Evolutionary conservation across 1,284 basidiomycete genomes (phyloP).

Genomic region (Trichosporon inkin): DNA sequence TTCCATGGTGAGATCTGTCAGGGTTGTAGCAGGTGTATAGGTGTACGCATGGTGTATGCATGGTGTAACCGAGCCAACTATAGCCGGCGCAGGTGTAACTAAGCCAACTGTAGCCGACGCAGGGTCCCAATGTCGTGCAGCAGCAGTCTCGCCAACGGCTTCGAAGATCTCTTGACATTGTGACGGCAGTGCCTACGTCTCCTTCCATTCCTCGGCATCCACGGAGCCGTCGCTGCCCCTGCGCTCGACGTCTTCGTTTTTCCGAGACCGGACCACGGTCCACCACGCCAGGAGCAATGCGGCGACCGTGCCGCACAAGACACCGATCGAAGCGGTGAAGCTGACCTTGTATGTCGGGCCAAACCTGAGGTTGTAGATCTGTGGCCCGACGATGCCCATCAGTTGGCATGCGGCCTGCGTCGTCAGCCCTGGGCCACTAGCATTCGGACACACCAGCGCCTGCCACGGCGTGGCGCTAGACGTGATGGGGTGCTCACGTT

Average conservation of each 20-base stretch:
- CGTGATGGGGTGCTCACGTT: too few relatives aligned
- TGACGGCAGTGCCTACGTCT: too few relatives aligned
- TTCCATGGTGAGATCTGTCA: too few relatives aligned
- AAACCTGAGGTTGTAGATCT: conserved; percentile 16
- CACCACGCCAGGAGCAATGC: conserved; percentile 5
- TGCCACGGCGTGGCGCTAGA: too few relatives aligned
- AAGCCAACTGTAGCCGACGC: too few relatives aligned
- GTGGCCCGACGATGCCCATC: conserved; percentile 16
- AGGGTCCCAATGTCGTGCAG: too few relatives aligned
- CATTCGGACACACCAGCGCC: too few relatives aligned
- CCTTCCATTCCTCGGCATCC: neutral
- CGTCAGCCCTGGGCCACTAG: neutral
- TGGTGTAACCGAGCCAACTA: too few relatives aligned
- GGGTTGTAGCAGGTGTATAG: too few relatives aligned
- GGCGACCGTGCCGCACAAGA: neutral
- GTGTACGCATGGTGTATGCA: too few relatives aligned
- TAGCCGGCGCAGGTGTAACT: neutral
- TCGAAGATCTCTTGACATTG: too few relatives aligned
- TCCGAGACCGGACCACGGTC: neutral
- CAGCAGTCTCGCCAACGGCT: too few relatives aligned
- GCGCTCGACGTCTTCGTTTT: neutral
- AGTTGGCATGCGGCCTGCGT: conserved; percentile 10
- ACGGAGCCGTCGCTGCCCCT: neutral
- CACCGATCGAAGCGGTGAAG: conserved; percentile 4
- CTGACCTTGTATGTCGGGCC: conserved; percentile 15